These are phyloP conservation scores for Epicoccum nigrum DNA, from an alignment of 2,329 filamentous ascomycete species.

Conservation along the genomic window DNA sequence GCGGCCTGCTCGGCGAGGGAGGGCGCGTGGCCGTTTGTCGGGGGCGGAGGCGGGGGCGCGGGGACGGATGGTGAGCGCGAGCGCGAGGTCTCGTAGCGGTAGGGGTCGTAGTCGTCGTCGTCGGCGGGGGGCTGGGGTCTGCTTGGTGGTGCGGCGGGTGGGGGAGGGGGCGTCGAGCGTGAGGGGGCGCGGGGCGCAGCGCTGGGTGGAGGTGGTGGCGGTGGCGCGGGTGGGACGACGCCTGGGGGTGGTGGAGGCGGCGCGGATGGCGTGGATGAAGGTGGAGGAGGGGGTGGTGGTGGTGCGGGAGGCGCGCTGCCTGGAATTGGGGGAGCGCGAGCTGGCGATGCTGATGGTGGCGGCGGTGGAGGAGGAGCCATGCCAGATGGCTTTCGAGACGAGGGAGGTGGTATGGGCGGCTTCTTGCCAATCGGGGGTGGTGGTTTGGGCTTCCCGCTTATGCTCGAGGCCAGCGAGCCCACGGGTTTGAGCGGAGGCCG, in stretches of 20 bases:
- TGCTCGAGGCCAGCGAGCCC: constrained; percentile 64
- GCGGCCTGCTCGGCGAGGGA: constrained; percentile 66
- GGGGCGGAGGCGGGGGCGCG: constrained; percentile 64
- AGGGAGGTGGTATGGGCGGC: constrained; percentile 63
- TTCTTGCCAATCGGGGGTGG: constrained; percentile 82
- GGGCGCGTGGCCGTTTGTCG: constrained; percentile 48
- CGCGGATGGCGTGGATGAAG: constrained; percentile 51
- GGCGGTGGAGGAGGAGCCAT: constrained; percentile 50
- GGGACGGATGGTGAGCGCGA: constrained; percentile 35
- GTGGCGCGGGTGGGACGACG: constrained; percentile 46
- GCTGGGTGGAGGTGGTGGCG: constrained; percentile 33
- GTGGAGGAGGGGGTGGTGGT: constrained; percentile 43
- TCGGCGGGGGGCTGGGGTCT: constrained; percentile 15
- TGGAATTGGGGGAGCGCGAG: constrained; percentile 48
- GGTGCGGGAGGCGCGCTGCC: constrained; percentile 44
- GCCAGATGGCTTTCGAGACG: constrained; percentile 63
- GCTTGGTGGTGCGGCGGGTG: constrained; percentile 47
- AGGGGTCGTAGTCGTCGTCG: constrained; percentile 42
- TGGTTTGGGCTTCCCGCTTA: constrained; percentile 67
- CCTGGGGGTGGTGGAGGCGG: constrained; percentile 52
- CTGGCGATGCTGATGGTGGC: constrained; percentile 52
- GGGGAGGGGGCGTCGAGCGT: constrained; percentile 29
- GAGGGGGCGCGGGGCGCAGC: constrained; percentile 44
- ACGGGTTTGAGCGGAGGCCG: constrained; percentile 68
- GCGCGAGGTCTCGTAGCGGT: constrained; percentile 51